Base-by-base conservation (phyloP, 2,329 filamentous ascomycete species). In the Zalaria obscura region DNA sequence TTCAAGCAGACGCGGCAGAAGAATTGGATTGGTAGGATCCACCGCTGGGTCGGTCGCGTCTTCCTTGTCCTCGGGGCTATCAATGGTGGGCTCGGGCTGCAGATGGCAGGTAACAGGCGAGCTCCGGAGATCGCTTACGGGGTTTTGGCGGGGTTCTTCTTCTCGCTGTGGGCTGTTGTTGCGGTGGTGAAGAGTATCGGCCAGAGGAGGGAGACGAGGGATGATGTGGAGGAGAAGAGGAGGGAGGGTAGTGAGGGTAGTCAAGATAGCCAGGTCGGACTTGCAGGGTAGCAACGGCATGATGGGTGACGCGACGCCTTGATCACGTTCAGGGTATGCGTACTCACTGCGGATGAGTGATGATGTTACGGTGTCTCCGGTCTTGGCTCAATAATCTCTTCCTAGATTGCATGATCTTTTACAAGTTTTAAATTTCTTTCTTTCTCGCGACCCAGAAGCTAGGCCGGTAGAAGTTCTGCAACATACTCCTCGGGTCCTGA, bases 391-490 rank as follows among this genome's bases (percentile, higher is more conserved):
- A 18, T 2, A 18, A 18, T 18, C 18, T 18, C 18, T 18, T 18
- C 2, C 18, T 18, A 18, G 18, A 18, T 18, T 18, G 18, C 18
- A 2, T 18, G 2, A 18, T 18, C 18, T 18, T 18, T 18, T n/a
- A n/a, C n/a, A n/a, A n/a, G n/a, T n/a, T n/a, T n/a, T 18, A 18
- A 2, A 18, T 18, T 18, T 18, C 18, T 36, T 35, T 42, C 64
- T 93, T 98, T 47, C 80, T 75, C 29, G 84, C 89, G 27, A 93
- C 69, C 91, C 91, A 98, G 47, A 83, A 78, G 41, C 78, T 83
- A 10, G 84, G 84, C 46, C 69, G 70, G 59, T 96, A 98, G 4
- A 75, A 72, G 43, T 81, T 91, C 57, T 82, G 80, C 52, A 95
- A 64, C 85, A 98, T 91, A 55, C 87, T 94, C 40, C 77, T 66